Conservation (phyloP, 805 yeast species). For the Cyberlindnera japonica region DNA sequence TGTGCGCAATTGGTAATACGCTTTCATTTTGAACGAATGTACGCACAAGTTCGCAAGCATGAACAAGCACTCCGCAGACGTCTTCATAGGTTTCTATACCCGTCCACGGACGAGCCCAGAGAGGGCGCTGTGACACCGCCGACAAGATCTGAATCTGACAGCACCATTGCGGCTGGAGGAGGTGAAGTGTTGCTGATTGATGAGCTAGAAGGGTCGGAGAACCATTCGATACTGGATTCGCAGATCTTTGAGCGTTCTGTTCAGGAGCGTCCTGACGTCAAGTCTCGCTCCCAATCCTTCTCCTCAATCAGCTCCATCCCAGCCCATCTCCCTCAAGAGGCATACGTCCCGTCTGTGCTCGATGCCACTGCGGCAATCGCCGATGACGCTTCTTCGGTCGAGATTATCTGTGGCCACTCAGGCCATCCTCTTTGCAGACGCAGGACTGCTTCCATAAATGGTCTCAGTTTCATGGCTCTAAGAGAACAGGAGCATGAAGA, state of each 20-base stretch:
- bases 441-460: constrained; percentile 4
- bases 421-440: constrained; percentile 16
- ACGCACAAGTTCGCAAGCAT: constrained; percentile 4
- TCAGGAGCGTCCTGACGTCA: constrained; percentile 7
- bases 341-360: constrained; percentile 14
- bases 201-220: constrained; percentile 1
- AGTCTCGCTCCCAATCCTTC: constrained; percentile 15
- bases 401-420: constrained; percentile 15
- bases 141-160: neutral
- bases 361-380: constrained; percentile 13
- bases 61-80: constrained; percentile 7
- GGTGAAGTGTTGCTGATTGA: constrained; percentile 1
- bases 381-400: constrained; percentile 3
- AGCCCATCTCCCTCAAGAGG: constrained; percentile 15
- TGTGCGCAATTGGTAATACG: no score
- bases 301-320: constrained; percentile 12
- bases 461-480: neutral
- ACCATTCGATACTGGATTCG: constrained; percentile 5
- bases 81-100: constrained; percentile 2
- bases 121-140: neutral
- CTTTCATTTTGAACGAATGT: no score
- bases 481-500: neutral
- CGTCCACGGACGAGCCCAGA: neutral
- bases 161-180: neutral
- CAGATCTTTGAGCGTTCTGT: constrained; percentile 17